Conservation (phyloP, 2,329 filamentous ascomycete species). For the Paramyrothecium roridum region DNA sequence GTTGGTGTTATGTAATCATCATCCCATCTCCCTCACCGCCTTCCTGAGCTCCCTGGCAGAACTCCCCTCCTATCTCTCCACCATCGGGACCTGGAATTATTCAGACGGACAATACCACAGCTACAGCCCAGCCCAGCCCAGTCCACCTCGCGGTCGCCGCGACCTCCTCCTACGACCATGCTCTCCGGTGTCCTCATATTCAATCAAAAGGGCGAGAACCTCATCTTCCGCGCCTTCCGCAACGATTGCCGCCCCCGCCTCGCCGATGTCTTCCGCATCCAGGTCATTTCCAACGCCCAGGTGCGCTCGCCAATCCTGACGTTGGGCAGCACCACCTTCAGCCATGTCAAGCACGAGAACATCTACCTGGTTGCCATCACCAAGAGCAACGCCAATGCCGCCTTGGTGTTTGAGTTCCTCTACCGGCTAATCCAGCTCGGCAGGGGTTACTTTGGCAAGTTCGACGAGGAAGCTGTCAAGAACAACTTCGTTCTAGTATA, state of each 20-base stretch:
- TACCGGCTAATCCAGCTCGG: conserved; percentile 89
- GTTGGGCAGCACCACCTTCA: conserved; percentile 95
- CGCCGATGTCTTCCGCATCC: conserved; percentile 98
- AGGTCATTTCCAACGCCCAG: conserved; percentile 97
- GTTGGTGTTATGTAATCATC: neutral
- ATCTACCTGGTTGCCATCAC: conserved; percentile 97
- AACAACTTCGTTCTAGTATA: conserved; percentile 99
- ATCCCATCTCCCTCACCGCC: conserved; percentile 11
- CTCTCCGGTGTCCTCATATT: conserved; percentile 96
- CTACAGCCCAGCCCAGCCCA: conserved; percentile 1
- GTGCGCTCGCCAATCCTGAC: conserved; percentile 97
- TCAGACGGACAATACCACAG: neutral
- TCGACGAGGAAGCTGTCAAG: conserved; percentile 99
- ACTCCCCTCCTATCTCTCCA: conserved; percentile 19
- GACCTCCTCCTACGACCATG: conserved; percentile 56
- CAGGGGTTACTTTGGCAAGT: conserved; percentile 96
- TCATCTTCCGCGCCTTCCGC: conserved; percentile 98
- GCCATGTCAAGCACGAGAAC: conserved; percentile 99
- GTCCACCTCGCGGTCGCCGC: neutral
- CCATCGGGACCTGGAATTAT: conserved; percentile 1
- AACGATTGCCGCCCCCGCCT: conserved; percentile 97
- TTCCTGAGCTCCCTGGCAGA: conserved; percentile 14
- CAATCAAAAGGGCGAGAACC: conserved; percentile 99
- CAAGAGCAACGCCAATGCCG: conserved; percentile 98
- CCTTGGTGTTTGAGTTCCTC: conserved; percentile 95